Percentiles rank a stretch among this genome's conserved stretches.
phyloP scores from a whole-genome alignment of 257 asterid species.

The Solanum sejunctum region DNA sequence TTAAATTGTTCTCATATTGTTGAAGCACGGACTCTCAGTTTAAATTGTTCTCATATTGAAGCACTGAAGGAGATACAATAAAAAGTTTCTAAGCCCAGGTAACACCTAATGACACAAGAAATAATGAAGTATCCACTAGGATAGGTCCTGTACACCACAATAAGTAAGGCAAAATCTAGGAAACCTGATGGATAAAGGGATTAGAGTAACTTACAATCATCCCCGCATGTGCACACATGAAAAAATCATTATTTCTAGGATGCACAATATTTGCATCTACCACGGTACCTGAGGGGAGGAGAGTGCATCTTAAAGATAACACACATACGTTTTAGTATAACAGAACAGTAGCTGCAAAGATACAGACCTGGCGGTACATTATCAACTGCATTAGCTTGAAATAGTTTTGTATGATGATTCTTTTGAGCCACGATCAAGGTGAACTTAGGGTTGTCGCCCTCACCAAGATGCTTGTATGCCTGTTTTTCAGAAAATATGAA shows the following conservation, averaged over 20 bases:
- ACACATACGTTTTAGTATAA: neutral
- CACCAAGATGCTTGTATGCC: slow-evolving; percentile 87
- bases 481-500: slow-evolving; percentile 7
- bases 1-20: neutral
- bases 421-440: slow-evolving; percentile 84
- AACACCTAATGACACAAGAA: neutral
- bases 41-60: neutral
- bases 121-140: neutral
- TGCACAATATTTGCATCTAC: slow-evolving; percentile 73
- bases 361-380: slow-evolving; percentile 78
- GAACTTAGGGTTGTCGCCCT: slow-evolving; percentile 62
- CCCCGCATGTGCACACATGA: slow-evolving; percentile 86
- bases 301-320: neutral
- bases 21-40: neutral
- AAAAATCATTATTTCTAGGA: slow-evolving; percentile 74
- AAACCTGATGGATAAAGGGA: neutral
- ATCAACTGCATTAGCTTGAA: slow-evolving; percentile 56
- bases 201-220: slow-evolving; percentile 44
- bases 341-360: neutral
- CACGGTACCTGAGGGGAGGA: slow-evolving; percentile 55
- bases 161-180: neutral
- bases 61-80: neutral
- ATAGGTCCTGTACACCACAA: neutral
- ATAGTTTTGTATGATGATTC: slow-evolving; percentile 70
- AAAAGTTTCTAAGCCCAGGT: neutral